These are phyloP conservation scores for Draba incana DNA, from an alignment of 345 rosid species.

Conservation along the genomic window DNA sequence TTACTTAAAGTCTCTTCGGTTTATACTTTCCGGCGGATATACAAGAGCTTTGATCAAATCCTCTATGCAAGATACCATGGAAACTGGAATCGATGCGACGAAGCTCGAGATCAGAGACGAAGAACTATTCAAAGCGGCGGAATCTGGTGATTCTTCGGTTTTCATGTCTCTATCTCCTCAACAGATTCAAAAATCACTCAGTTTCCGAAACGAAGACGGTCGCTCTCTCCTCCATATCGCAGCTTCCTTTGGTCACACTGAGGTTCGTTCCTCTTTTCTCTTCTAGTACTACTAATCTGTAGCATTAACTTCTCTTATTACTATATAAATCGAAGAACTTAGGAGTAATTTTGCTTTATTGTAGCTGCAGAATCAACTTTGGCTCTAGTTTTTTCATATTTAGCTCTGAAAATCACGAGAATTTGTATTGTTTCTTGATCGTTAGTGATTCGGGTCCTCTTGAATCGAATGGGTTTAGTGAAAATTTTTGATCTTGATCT, in stretches of 20 bases:
- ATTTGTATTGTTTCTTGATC: background rate
- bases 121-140: conserved; percentile 81
- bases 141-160: conserved; percentile 65
- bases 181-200: conserved; percentile 53
- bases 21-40: too few relatives aligned
- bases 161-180: conserved; percentile 58
- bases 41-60: conserved; percentile 10
- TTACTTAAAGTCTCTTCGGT: too few relatives aligned
- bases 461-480: background rate
- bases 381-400: background rate
- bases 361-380: too few relatives aligned
- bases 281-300: background rate
- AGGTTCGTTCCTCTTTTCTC: conserved; percentile 42
- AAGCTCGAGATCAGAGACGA: conserved; percentile 47
- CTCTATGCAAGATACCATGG: conserved; percentile 33
- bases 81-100: conserved; percentile 51
- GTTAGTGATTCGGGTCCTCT: background rate
- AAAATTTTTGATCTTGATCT: background rate
- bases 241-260: conserved; percentile 54
- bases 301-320: background rate
- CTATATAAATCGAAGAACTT: background rate
- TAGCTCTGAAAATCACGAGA: background rate
- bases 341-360: background rate
- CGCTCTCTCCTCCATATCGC: conserved; percentile 93
- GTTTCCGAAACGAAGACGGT: conserved; percentile 71